Evolutionary conservation across 2,329 filamentous ascomycete genomes (phyloP), one percentile per base, ranked within the genome.

Genomic region (Microdochium nivale): DNA sequence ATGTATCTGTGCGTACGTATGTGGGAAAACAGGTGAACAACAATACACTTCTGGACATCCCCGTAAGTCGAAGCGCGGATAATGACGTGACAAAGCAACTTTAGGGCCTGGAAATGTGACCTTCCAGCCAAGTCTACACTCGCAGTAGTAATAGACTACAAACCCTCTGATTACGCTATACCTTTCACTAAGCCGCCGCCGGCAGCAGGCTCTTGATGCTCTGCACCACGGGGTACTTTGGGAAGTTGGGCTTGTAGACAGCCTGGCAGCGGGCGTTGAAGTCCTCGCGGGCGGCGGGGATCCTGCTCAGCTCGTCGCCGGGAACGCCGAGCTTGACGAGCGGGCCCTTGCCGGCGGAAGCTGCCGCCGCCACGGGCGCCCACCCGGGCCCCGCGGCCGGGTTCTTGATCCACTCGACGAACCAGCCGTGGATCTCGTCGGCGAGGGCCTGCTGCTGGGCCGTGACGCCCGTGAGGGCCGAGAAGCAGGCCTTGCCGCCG

Each of bases 351-450:
- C 23, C 23, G n/a, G 52, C 53, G 2, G 66, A n/a, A n/a, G n/a
- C n/a, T n/a, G n/a, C n/a, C n/a, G n/a, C 62, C 1, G 55, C 59
- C 13, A 61, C 63, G 27, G 65, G 65, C 11, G 61, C 59, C 71
- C 71, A 74, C 21, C 70, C 71, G 33, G 71, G 71, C 1, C 70
- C 68, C 4, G 65, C 67, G 25, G 62, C 52, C 0, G 71, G 71
- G 55, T 72, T 64, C 62, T 73, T 74, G 55, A 74, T 70, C 69
- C 70, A 74, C 3, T 59, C 56, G 2, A 74, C 68, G 25, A 74
- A 70, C 70, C 70, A 73, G 48, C 64, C 60, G 48, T 73, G 66
- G 27, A 68, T 68, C 11, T 62, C 70, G 52, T 73, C 68, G 3
- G 71, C 71, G 13, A 74, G 59, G 1, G 63, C 67, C 50, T 74